These are phyloP conservation scores for Fomitopsis betulina DNA, from an alignment of 1,284 basidiomycete genomes.

Conservation along the genomic window DNA sequence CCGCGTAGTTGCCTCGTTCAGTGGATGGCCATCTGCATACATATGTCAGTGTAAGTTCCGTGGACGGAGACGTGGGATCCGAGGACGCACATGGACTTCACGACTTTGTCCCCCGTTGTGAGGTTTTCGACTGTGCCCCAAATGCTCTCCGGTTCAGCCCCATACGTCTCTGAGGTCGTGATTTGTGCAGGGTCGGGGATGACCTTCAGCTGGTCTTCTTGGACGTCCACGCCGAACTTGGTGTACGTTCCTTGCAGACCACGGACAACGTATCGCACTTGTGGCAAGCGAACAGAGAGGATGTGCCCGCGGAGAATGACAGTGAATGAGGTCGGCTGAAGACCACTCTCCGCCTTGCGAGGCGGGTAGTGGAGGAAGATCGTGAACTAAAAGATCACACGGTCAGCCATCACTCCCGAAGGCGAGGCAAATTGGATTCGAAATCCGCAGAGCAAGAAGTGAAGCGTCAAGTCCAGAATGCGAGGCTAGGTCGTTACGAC, in stretches of 20 bases:
- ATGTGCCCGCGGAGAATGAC: conserved; percentile 68
- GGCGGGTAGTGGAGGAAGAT: conserved; percentile 58
- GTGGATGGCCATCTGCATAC: conserved; percentile 56
- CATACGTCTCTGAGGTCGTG: conserved; percentile 30
- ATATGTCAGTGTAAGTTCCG: not conserved
- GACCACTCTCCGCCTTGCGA: conserved; percentile 24
- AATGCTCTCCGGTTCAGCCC: conserved; percentile 50
- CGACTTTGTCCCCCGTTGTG: conserved; percentile 42
- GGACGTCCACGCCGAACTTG: conserved; percentile 76
- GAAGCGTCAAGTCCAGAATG: not conserved
- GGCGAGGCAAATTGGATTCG: not conserved
- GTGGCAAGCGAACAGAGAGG: conserved; percentile 60
- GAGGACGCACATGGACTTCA: conserved; percentile 42
- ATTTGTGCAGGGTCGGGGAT: conserved; percentile 47
- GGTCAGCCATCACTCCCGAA: not conserved
- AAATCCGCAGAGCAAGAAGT: not conserved
- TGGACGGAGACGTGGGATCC: conserved; percentile 2
- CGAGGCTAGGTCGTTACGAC: not conserved
- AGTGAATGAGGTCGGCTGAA: conserved; percentile 53
- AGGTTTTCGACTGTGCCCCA: conserved; percentile 59
- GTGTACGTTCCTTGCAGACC: conserved; percentile 69
- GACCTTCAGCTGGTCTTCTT: conserved; percentile 67
- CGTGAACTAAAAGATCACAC: conserved; percentile 44
- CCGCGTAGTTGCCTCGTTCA: conserved; percentile 54
- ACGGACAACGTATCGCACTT: conserved; percentile 66